Evolutionary conservation across 163 green algal genomes (phyloP).

Genomic region (Volvox carteri): DNA sequence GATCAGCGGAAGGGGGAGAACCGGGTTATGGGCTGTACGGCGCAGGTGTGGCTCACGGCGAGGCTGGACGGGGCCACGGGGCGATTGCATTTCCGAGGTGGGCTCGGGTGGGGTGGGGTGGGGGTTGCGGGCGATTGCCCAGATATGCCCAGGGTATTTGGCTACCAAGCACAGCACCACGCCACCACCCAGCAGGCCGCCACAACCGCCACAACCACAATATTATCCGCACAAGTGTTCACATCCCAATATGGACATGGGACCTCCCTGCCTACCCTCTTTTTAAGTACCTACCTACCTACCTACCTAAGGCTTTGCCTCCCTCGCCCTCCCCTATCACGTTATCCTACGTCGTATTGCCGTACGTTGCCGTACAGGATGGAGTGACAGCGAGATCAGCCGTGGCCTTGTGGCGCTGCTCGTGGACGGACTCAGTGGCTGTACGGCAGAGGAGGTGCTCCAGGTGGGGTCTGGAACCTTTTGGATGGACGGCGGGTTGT

Average conservation of each 20-base stretch:
- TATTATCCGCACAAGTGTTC: too few relatives aligned
- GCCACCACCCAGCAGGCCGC: too few relatives aligned
- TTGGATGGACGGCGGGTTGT: too few relatives aligned
- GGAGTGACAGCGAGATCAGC: conserved; percentile 86
- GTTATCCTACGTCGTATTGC: too few relatives aligned
- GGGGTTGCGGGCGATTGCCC: not conserved
- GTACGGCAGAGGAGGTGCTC: conserved; percentile 79
- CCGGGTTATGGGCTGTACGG: conserved; percentile 46
- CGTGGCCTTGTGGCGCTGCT: conserved; percentile 84
- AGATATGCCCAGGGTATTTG: not conserved
- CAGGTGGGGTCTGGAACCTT: conserved; percentile 65
- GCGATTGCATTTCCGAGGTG: conserved; percentile 11
- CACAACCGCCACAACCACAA: too few relatives aligned
- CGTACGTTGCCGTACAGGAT: not conserved
- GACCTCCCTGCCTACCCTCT: too few relatives aligned
- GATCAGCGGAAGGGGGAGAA: not conserved
- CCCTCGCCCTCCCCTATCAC: too few relatives aligned
- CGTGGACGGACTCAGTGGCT: conserved; percentile 73
- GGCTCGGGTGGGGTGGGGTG: not conserved
- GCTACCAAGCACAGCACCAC: too few relatives aligned
- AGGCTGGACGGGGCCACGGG: not conserved
- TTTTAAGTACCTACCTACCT: too few relatives aligned
- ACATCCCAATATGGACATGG: too few relatives aligned
- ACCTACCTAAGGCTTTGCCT: too few relatives aligned
- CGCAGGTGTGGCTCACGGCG: conserved; percentile 37